Evolutionary conservation across 306 rosid genomes (phyloP), one percentile per base, ranked within the genome.

Genomic region (Gastrolobium villosum): DNA sequence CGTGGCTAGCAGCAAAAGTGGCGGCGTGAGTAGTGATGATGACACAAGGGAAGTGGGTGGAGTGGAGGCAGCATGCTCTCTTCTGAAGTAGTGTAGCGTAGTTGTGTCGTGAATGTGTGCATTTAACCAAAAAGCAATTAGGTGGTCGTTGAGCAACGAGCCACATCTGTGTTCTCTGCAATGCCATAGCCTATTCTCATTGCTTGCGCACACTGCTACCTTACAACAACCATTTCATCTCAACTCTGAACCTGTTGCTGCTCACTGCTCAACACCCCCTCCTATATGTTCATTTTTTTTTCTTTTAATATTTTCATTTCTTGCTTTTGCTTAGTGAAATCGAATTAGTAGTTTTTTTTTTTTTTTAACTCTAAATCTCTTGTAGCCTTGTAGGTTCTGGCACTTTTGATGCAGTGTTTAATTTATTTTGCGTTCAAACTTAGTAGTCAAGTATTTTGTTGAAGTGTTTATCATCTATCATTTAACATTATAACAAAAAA

Each of bases 11-110:
- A 65, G 60, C 48, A 14, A 82, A 37, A 80, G 83, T 35, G 74
- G 87, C 88, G 90, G 87, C 82, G 72, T 10, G 0, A 52, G 70
- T 13, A 68, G 35, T 14, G 79, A 62, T 36, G 84, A 75, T 20
- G 72, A 70, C 37, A 41, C 13, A 49, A 32, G 44, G 26, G 82
- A 46, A 40, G 45, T 41, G 59, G 52, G 32, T 45, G 74, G n/a
- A n/a, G 39, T 30, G 41, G 10, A 46, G 41, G 10, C 7, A 10
- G 10, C 7, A 10, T 62, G 31, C 46, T 34, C 31, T n/a, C 5
- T 45, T 30, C 56, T 2, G 2, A 44, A 10, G 15, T 44, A n/a
- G 37, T 43, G 6, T 9, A 14, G 68, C 45, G 41, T 30, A 15
- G 62, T 44, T 72, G n/a, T 6, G 11, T 10, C 11, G 41, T 56